Evolutionary conservation across 768 basidiomycete species (phyloP).

Genomic region (Galerina sulciceps): DNA sequence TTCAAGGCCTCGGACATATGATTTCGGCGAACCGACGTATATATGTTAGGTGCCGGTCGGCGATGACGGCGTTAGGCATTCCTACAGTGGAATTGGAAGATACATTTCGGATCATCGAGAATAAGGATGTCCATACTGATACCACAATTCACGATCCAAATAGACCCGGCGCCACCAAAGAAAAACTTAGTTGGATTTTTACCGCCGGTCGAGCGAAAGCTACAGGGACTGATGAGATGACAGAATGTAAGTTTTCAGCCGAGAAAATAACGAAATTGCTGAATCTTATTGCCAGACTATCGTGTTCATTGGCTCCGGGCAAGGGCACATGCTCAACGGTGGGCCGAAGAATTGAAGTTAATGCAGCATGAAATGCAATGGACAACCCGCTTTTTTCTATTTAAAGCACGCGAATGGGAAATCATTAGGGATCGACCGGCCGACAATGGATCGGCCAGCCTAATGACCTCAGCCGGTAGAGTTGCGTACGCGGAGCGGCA

Average conservation of each 20-base stretch:
- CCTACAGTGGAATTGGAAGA: background rate
- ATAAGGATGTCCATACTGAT: too few species aligned
- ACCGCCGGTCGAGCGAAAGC: background rate
- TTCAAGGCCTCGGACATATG: background rate
- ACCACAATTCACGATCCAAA: background rate
- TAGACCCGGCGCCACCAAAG: background rate
- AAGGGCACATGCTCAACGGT: background rate
- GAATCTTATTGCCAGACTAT: background rate
- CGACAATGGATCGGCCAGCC: too few species aligned
- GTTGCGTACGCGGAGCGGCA: background rate
- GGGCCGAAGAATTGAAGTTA: background rate
- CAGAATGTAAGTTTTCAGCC: background rate
- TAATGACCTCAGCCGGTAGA: background rate
- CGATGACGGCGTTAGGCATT: background rate
- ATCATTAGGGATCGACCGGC: too few species aligned
- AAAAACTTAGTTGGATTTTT: background rate
- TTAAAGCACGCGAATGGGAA: background rate
- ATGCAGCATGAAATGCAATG: constrained; percentile 1
- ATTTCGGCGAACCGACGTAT: background rate
- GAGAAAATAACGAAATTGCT: too few species aligned
- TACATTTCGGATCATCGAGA: too few species aligned
- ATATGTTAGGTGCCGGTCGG: background rate
- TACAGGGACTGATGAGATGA: background rate
- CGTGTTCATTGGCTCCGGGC: constrained; percentile 1
- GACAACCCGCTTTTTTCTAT: background rate